phyloP scores from a whole-genome alignment of 2,329 filamentous ascomycete species.

The Grosmannia clavigera region DNA sequence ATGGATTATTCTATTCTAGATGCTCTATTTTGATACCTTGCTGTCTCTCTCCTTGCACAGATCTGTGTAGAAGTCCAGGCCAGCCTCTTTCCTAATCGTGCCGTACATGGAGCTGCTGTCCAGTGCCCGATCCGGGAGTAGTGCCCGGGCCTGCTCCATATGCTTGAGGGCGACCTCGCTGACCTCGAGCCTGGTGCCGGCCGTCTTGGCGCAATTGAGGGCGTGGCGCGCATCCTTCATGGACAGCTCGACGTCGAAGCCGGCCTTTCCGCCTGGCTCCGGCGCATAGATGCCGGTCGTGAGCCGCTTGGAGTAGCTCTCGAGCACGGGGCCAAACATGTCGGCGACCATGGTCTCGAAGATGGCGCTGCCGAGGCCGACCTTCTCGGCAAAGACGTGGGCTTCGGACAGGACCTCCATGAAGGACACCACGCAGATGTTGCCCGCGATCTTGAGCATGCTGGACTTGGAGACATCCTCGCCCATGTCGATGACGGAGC shows the following conservation, averaged over 20 bases:
- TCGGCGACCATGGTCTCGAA: conserved; percentile 2
- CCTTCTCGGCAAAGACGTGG: conserved; percentile 5
- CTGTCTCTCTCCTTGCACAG: conserved; percentile 1
- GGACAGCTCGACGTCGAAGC: conserved; percentile 1
- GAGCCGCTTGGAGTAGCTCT: conserved; percentile 5
- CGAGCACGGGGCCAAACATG: conserved; percentile 6
- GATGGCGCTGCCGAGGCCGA: neutral
- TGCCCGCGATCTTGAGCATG: conserved; percentile 5
- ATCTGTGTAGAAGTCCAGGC: conserved; percentile 2
- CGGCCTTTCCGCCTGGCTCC: neutral
- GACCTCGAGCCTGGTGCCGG: neutral
- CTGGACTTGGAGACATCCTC: neutral
- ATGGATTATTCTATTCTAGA: neutral
- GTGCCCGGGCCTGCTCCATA: neutral
- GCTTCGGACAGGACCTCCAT: conserved; percentile 5
- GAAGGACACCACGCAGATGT: conserved; percentile 5
- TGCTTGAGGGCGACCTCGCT: conserved; percentile 1
- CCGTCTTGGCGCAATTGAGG: neutral
- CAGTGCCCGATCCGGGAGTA: neutral
- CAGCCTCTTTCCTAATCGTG: neutral
- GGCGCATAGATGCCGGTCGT: conserved; percentile 4
- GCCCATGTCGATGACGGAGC: conserved; percentile 2
- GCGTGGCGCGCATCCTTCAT: conserved; percentile 5
- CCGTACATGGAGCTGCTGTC: conserved; percentile 7
- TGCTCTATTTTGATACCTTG: neutral